Evolutionary conservation across 352 stramenopile genomes (phyloP).

Genomic region (Phytophthora macrochlamydospora): DNA sequence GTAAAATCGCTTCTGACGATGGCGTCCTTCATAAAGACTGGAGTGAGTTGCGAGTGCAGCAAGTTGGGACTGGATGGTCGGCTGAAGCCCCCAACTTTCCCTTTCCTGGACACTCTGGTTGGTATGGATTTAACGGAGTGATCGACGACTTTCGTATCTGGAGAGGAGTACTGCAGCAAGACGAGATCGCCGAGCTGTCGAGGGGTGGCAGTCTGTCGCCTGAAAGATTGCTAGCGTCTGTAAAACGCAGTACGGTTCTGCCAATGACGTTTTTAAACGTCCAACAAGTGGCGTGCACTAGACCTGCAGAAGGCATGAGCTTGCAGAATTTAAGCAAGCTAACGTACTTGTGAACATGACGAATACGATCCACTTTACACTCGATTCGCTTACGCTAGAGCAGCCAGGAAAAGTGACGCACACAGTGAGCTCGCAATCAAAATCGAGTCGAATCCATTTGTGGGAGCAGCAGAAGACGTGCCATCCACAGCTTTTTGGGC

Average conservation of each 20-base stretch:
- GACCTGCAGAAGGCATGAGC: background rate
- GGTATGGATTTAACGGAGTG: constrained; percentile 35
- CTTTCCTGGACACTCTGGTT: constrained; percentile 2
- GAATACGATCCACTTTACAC: background rate
- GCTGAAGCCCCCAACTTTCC: background rate
- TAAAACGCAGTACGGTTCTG: background rate
- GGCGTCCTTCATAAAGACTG: constrained; percentile 11
- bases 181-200: constrained; percentile 9
- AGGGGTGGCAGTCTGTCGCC: background rate
- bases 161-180: constrained; percentile 7
- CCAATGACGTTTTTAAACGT: background rate
- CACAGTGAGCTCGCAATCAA: background rate
- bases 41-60: constrained; percentile 5
- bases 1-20: background rate
- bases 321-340: background rate
- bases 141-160: constrained; percentile 36
- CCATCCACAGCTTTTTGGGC: constrained; percentile 1
- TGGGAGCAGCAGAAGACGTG: background rate
- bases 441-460: background rate
- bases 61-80: constrained; percentile 31
- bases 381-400: background rate
- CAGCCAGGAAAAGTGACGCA: background rate
- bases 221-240: background rate
- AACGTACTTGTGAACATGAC: background rate
- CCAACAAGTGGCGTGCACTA: background rate